Evolutionary conservation across 129 eudicot species (phyloP).

Genomic region (Pulicaria dysenterica): DNA sequence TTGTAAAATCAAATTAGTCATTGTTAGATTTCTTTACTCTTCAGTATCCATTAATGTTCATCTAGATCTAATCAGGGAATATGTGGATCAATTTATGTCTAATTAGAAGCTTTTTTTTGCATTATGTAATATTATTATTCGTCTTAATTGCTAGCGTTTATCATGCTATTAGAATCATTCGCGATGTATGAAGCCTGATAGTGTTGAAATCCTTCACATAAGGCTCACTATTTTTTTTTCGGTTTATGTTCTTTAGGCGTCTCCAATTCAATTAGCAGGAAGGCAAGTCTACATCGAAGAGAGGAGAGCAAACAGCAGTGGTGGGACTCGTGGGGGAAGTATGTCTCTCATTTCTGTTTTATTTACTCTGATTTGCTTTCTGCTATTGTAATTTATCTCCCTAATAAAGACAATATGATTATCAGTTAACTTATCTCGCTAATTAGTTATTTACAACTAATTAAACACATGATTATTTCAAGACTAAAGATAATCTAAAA

Average conservation of each 20-base stretch:
- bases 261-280: conserved; percentile 80
- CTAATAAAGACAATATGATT: not conserved
- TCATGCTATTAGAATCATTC: conserved; percentile 6
- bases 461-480: not conserved
- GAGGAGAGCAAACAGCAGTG: conserved; percentile 68
- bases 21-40: not conserved
- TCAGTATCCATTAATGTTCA: not conserved
- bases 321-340: conserved; percentile 84
- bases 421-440: no score
- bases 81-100: no score
- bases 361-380: conserved; percentile 2
- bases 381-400: not conserved
- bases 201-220: not conserved
- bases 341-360: conserved; percentile 27
- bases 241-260: conserved; percentile 52
- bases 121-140: not conserved
- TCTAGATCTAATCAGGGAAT: not conserved
- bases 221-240: not conserved
- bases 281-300: conserved; percentile 81
- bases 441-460: no score
- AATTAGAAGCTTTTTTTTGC: not conserved
- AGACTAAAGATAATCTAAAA: not conserved
- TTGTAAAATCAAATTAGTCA: not conserved
- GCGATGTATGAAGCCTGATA: not conserved
- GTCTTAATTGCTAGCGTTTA: not conserved